Evolutionary conservation across 768 basidiomycete genomes (phyloP).

Genomic region (Phylloporus scabripes): DNA sequence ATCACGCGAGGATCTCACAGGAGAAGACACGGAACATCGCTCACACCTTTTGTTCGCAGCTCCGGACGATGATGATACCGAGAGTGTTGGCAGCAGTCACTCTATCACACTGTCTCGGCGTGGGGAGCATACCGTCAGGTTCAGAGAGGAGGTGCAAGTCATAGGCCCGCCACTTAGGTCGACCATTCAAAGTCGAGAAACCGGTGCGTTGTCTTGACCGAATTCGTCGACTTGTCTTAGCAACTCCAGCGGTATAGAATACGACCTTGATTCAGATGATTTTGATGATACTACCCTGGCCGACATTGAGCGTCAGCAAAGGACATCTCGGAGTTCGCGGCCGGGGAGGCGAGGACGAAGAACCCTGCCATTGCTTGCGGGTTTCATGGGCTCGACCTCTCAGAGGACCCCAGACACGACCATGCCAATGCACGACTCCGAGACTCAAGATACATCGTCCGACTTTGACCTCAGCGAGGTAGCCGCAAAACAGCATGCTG

Average conservation of each 20-base stretch:
- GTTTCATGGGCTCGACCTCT: conserved; percentile 60
- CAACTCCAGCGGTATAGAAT: conserved; percentile 46
- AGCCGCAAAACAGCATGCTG: conserved; percentile 56
- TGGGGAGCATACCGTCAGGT: conserved; percentile 50
- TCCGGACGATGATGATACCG: conserved; percentile 51
- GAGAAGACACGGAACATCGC: conserved; percentile 17
- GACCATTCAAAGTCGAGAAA: conserved; percentile 70
- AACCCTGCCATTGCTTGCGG: conserved; percentile 72
- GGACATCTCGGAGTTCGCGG: conserved; percentile 18
- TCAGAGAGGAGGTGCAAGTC: conserved; percentile 64
- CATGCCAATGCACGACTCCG: conserved; percentile 40
- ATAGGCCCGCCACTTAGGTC: conserved; percentile 67
- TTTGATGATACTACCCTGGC: conserved; percentile 49
- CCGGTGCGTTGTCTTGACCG: conserved; percentile 52
- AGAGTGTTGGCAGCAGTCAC: conserved; percentile 28
- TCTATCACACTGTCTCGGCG: conserved; percentile 30
- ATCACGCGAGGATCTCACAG: conserved; percentile 39
- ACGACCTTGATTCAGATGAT: conserved; percentile 79
- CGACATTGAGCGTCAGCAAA: conserved; percentile 27
- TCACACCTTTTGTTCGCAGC: conserved; percentile 46
- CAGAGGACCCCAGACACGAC: conserved; percentile 55
- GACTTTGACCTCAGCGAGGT: conserved; percentile 61
- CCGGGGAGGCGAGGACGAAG: conserved; percentile 44
- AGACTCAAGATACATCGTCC: conserved; percentile 27
- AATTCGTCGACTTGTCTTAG: conserved; percentile 7